phyloP scores from a whole-genome alignment of 257 asterid species.

The Ilex asprella region DNA sequence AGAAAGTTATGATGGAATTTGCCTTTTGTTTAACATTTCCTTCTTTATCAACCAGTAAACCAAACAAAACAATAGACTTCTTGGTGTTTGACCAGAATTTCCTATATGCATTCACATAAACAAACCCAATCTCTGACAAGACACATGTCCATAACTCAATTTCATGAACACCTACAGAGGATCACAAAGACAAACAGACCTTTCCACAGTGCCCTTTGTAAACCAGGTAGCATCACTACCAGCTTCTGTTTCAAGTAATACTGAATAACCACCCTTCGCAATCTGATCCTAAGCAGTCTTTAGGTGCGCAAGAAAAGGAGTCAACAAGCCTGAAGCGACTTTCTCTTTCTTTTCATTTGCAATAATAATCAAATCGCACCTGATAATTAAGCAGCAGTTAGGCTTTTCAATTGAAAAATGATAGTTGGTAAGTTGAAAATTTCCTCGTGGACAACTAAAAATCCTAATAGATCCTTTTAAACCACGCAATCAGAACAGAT shows the following conservation, averaged over 20 bases:
- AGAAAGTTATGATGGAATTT: too few relatives aligned
- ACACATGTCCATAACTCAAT: background rate
- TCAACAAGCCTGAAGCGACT: slow-evolving; percentile 87
- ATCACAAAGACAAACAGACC: slow-evolving; percentile 36
- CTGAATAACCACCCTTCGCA: slow-evolving; percentile 86
- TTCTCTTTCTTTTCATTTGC: slow-evolving; percentile 89
- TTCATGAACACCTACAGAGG: background rate
- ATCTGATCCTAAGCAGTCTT: slow-evolving; percentile 87
- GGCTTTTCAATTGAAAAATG: background rate
- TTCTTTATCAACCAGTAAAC: too few relatives aligned
- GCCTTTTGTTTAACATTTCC: too few relatives aligned
- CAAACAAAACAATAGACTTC: too few relatives aligned
- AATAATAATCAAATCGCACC: slow-evolving; percentile 69
- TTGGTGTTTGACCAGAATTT: too few relatives aligned
- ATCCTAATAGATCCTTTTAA: too few relatives aligned
- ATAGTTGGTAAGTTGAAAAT: background rate
- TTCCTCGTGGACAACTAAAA: too few relatives aligned
- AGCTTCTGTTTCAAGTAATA: slow-evolving; percentile 60
- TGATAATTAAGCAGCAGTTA: slow-evolving; percentile 15
- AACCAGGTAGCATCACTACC: slow-evolving; percentile 68
- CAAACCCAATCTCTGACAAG: background rate
- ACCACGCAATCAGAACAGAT: too few relatives aligned
- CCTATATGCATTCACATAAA: too few relatives aligned
- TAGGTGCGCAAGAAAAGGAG: slow-evolving; percentile 87
- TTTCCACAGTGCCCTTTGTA: slow-evolving; percentile 90